Percentiles rank a stretch among this genome's conserved stretches.
phyloP scores from a whole-genome alignment of 1,284 basidiomycete species.

The Neolentinus lepideus region DNA sequence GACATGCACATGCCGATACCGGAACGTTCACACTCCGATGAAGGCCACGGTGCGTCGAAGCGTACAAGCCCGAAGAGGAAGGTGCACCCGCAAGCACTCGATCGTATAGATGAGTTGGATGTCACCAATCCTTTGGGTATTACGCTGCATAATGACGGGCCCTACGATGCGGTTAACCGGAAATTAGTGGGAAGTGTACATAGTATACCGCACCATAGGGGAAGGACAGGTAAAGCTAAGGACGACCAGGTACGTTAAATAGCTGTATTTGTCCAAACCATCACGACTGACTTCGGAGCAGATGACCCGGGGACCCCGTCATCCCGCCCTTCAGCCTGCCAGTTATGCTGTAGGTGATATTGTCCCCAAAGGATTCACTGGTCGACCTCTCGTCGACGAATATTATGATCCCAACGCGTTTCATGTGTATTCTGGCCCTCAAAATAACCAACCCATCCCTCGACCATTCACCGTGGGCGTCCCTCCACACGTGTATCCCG shows the following conservation, averaged over 20 bases:
- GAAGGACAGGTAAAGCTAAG: not conserved
- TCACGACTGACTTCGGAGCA: not conserved
- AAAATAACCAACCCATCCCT: not conserved
- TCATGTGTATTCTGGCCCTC: not conserved
- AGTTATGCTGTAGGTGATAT: not conserved
- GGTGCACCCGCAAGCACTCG: conserved; percentile 26
- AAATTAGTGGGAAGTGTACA: not conserved
- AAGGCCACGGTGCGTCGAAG: not conserved
- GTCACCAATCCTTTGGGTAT: conserved; percentile 60
- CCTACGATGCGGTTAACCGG: conserved; percentile 50
- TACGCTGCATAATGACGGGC: conserved; percentile 56
- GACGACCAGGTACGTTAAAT: not conserved
- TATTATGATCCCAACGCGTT: not conserved
- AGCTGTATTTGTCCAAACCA: not conserved
- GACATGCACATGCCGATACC: too few relatives aligned
- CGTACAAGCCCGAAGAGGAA: not conserved
- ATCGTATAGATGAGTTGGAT: conserved; percentile 69
- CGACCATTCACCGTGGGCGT: not conserved
- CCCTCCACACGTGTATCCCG: not conserved
- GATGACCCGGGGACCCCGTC: not conserved
- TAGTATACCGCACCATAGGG: not conserved
- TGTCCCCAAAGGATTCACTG: not conserved
- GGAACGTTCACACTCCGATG: not conserved
- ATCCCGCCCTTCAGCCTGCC: not conserved
- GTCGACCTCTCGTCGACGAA: not conserved